A percentile compares a stretch with the other conserved stretches of the same genome.
phyloP scores from a whole-genome alignment of 306 rosid species.

The Malus orientalis region DNA sequence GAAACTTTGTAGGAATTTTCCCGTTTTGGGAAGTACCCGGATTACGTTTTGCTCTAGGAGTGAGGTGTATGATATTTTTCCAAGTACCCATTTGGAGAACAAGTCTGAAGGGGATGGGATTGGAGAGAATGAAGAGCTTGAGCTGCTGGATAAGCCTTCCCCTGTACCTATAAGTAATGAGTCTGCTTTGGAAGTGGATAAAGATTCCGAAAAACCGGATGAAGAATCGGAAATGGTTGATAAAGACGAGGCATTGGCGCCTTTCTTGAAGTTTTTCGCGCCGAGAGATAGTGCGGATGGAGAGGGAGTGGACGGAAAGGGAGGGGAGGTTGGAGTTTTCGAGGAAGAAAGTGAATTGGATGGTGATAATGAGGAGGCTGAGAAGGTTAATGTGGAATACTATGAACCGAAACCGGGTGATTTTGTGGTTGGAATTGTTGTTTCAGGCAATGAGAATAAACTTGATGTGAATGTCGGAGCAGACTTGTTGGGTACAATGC shows the following conservation, averaged over 20 bases:
- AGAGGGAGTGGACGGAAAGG: slow-evolving; percentile 34
- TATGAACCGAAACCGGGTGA: slow-evolving; percentile 93
- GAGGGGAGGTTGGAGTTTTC: slow-evolving; percentile 20
- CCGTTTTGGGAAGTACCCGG: slow-evolving; percentile 30
- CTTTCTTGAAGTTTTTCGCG: slow-evolving; percentile 81
- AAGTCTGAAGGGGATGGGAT: slow-evolving; percentile 26
- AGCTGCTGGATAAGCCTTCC: slow-evolving; percentile 66
- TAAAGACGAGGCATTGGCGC: slow-evolving; percentile 54
- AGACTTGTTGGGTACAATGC: slow-evolving; percentile 81
- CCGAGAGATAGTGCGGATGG: slow-evolving; percentile 35
- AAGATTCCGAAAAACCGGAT: slow-evolving; percentile 23
- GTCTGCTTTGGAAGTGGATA: slow-evolving; percentile 32
- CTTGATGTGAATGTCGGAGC: slow-evolving; percentile 88
- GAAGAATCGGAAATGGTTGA: slow-evolving; percentile 26
- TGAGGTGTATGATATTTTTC: slow-evolving; percentile 44
- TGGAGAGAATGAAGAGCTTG: slow-evolving; percentile 54
- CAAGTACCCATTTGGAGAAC: slow-evolving; percentile 41
- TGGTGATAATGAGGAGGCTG: slow-evolving; percentile 28
- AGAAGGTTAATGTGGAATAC: slow-evolving; percentile 62
- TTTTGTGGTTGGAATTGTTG: slow-evolving; percentile 84
- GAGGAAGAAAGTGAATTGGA: slow-evolving; percentile 30
- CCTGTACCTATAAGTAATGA: slow-evolving; percentile 36
- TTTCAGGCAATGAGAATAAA: slow-evolving; percentile 86
- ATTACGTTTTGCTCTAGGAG: slow-evolving; percentile 47
- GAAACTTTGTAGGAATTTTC: slow-evolving; percentile 25